Base-by-base conservation (phyloP, 108 stramenopile genomes). In the Nitzschia sp. region DNA sequence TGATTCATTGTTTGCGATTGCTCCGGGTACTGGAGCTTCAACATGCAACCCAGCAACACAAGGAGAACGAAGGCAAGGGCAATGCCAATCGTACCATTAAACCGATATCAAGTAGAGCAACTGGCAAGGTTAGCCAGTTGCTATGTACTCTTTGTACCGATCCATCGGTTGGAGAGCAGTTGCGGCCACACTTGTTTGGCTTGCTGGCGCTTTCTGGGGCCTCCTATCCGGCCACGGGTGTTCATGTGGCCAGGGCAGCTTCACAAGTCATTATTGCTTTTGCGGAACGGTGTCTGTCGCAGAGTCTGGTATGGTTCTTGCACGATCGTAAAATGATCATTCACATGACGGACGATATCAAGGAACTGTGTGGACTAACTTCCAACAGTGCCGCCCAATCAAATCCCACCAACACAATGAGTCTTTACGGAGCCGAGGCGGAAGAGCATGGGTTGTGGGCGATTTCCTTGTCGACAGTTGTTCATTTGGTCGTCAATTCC, bases 261-360 rank as follows among this genome's bases (percentile, higher is more conserved):
- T 78, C 85, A 23, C 81, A 86, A 16, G 95, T 97, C 53, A 94
- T 96, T 47, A 74, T 86, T 56, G 86, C 95, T 38, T 87, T 97
- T 57, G 76, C 89, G 44, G 73, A 81, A 53, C 54, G 78, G 50
- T 95, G 93, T 55, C 80, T 96, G 13, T 85, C 87, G 21, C 78
- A 86, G 22, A 88, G 86, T 47, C 72, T 97, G 63, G 93, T 96
- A 4, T 94, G 85, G 88, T 96, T 95, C 62, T 71, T 97, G 13
- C 95, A 96, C 64, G 94, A 97, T 75, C 70, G 90, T 45, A 93
- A 93, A 63, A 95, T 96, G 83, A 92, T 97, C 67, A 70, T 93
- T 48, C 92, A 96, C 73, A 94, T 97, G 86, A 94, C 94, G 23
- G 95, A 95, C 65, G 97, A 97, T 73, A 68, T 97, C 68, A 91